Conservation (phyloP, 2,329 filamentous ascomycete species). For the Eutypa lata region DNA sequence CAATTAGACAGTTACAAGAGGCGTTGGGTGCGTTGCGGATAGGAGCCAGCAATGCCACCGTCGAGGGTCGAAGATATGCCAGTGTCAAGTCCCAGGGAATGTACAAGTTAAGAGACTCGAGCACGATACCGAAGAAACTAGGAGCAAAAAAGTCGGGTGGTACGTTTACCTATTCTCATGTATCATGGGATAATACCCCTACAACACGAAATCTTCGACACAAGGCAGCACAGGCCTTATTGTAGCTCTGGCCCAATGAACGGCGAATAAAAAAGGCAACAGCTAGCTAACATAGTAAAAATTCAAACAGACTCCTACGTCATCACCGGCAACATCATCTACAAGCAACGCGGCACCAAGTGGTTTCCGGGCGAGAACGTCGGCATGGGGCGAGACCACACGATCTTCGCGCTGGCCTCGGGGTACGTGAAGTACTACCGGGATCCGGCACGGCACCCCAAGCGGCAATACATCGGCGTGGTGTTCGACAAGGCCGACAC, state of each 20-base stretch:
- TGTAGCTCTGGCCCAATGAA: no score
- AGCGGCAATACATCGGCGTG: slow-evolving; percentile 91
- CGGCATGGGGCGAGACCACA: slow-evolving; percentile 93
- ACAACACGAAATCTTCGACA: no score
- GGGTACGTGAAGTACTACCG: slow-evolving; percentile 98
- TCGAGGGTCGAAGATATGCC: slow-evolving; percentile 52
- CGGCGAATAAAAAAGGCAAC: no score
- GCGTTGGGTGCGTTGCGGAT: slow-evolving; percentile 28
- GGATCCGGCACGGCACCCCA: slow-evolving; percentile 77
- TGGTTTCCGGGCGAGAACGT: slow-evolving; percentile 97
- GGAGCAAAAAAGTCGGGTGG: slow-evolving; percentile 92
- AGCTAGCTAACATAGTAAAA: slow-evolving; percentile 5
- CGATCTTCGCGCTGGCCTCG: slow-evolving; percentile 78
- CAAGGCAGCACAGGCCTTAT: no score
- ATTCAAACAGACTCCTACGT: slow-evolving; percentile 83
- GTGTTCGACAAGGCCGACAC: slow-evolving; percentile 78
- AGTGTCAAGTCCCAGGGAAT: slow-evolving; percentile 64
- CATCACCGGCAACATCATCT: slow-evolving; percentile 95
- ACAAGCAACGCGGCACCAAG: slow-evolving; percentile 88
- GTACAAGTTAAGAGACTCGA: slow-evolving; percentile 62
- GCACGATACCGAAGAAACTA: slow-evolving; percentile 72
- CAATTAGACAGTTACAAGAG: slow-evolving; percentile 32
- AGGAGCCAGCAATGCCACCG: slow-evolving; percentile 37
- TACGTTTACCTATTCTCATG: slow-evolving; percentile 37
- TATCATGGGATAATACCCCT: neutral